Evolutionary conservation across 176 grass and related monocot species (phyloP).

Genomic region (Zoysia pacifica): DNA sequence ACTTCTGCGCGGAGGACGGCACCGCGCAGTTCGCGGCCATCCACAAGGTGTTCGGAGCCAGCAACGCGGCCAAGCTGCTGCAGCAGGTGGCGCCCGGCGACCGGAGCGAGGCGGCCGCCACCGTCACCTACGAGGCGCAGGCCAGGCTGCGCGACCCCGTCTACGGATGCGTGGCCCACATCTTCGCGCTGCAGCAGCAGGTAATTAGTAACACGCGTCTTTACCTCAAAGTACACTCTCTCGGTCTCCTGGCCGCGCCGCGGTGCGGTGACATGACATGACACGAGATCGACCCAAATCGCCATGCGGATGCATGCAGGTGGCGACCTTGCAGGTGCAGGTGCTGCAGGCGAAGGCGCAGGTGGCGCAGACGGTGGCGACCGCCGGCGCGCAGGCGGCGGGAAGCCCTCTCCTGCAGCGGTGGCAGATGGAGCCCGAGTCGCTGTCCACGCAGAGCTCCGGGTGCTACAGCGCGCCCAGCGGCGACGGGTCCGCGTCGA

Average conservation of each 20-base stretch:
- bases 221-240: too few relatives aligned
- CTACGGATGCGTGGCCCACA: conserved; percentile 90
- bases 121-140: conserved; percentile 89
- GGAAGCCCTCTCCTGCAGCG: conserved; percentile 36
- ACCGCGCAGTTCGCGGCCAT: conserved; percentile 86
- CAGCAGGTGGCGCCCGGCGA: conserved; percentile 63
- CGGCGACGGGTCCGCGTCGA: conserved; percentile 36
- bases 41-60: conserved; percentile 95
- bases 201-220: conserved; percentile 11
- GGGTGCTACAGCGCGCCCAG: conserved; percentile 52
- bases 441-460: conserved; percentile 65
- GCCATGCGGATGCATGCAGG: background rate
- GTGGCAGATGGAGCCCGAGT: conserved; percentile 48
- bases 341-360: conserved; percentile 49
- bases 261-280: background rate
- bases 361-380: conserved; percentile 40
- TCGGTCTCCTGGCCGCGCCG: background rate
- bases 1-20: conserved; percentile 93
- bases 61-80: conserved; percentile 96
- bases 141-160: conserved; percentile 84
- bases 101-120: conserved; percentile 81
- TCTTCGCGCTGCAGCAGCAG: conserved; percentile 93
- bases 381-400: background rate
- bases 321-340: conserved; percentile 48
- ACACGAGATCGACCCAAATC: background rate